Evolutionary conservation across 169 alveolate species (phyloP).

Genomic region (Perkinsus chesapeaki): DNA sequence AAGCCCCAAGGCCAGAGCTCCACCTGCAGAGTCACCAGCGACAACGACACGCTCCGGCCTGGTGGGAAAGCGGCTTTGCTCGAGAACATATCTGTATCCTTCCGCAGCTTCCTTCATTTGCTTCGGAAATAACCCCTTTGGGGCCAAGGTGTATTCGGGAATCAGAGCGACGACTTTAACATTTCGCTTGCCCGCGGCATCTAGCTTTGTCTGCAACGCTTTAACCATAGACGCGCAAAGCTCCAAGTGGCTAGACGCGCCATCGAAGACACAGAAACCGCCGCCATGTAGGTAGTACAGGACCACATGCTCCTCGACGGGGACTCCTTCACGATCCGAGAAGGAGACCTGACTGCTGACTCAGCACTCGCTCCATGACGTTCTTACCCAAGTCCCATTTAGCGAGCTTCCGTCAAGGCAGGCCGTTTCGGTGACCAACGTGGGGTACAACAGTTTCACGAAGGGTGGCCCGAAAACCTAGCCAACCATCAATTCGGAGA

Average conservation of each 20-base stretch:
- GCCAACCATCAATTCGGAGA: too few relatives aligned
- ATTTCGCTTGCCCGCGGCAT: background rate
- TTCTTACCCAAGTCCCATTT: background rate
- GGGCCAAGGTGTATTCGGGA: background rate
- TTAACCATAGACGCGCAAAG: background rate
- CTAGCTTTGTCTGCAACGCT: background rate
- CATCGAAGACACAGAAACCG: background rate
- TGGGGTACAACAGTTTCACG: background rate
- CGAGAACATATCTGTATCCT: background rate
- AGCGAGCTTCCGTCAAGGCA: background rate
- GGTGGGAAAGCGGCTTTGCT: background rate
- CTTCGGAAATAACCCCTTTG: background rate
- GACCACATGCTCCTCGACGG: background rate
- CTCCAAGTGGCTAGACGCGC: background rate
- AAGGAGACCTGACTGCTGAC: background rate
- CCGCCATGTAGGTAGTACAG: background rate
- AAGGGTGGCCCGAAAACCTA: background rate
- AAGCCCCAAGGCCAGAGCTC: background rate
- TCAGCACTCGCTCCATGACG: background rate
- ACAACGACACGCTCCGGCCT: background rate
- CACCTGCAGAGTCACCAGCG: background rate
- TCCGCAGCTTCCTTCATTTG: background rate
- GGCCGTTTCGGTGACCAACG: background rate
- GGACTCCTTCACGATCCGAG: background rate
- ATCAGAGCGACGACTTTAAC: background rate